Base-by-base conservation (phyloP, 441 rosid species). In the Eutrema salsugineum region DNA sequence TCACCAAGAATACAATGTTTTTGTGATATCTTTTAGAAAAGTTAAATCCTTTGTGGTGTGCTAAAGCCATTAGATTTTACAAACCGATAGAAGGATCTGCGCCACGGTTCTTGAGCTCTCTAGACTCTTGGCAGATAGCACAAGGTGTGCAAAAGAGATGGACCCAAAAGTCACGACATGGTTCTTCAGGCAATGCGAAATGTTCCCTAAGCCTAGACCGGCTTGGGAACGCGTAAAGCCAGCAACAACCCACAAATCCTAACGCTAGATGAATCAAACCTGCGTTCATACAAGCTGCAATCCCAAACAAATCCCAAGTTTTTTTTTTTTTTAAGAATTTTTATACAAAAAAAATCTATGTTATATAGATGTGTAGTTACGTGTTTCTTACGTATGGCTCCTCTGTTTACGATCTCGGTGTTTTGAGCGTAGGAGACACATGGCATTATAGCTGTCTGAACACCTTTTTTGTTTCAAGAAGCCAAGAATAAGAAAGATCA, bases 91-190 rank as follows among this genome's bases (percentile, higher is more conserved):
- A 70, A 44, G 83, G 85, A 43, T 82, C 81, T 27, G 72, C 79
- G 5, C 77, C 83, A 1, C 79, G 85, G 56, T 68, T 77, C 58
- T 65, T 70, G 54, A 79, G 83, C 42, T 82, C 83, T 28, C 83
- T 39, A 15, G 75, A 66, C 20, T 82, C 85, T 73, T 82, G 85
- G 39, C 83, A 82, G 5, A 81, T 76, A 63, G 82, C 82, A 56
- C 82, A 81, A 28, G 36, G 68, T 24, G 74, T 60, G 67, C 75
- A 79, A 53, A 68, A 66, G 8, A 79, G 22, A 62, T 82, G 82
- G 5, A 66, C 63, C 66, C 43, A 56, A 57, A 60, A 79, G 72
- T 82, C 81, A 38, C 72, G 66, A n/a, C 80, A 73, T 42, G 85
- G 85, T 62, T 80, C 73, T 20, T 79, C 79, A 19, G 85, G 85